Conservation (phyloP, 495 filamentous ascomycete species). For the Alectoria sarmentosa region DNA sequence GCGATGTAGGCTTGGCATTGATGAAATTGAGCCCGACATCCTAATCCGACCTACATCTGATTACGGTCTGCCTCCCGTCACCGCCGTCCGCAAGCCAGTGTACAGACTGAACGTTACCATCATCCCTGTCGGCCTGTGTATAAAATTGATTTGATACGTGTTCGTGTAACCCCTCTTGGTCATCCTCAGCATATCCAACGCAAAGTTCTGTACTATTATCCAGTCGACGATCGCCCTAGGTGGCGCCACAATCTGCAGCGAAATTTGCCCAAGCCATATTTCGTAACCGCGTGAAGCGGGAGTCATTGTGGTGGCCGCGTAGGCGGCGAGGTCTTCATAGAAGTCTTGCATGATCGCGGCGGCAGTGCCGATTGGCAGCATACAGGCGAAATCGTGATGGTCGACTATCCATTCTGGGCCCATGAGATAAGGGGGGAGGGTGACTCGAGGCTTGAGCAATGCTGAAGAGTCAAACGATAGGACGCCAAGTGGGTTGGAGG, state of each 20-base stretch:
- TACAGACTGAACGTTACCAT: constrained; percentile 5
- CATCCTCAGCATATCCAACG: not conserved
- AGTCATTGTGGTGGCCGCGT: not conserved
- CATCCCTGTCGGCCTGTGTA: not conserved
- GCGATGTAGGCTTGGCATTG: not conserved
- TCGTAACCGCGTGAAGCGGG: not conserved
- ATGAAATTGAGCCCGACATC: not conserved
- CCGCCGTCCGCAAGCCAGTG: not conserved
- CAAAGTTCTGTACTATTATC: not conserved
- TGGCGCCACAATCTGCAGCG: not conserved
- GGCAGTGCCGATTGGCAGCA: not conserved
- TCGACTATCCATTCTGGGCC: constrained; percentile 4
- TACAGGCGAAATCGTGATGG: constrained; percentile 3
- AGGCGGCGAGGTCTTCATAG: constrained; percentile 4
- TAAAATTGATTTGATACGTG: constrained; percentile 7
- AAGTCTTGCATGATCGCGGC: not conserved
- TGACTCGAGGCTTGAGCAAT: constrained; percentile 2
- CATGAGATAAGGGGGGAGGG: not conserved
- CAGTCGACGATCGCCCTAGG: not conserved
- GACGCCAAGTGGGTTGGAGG: not conserved
- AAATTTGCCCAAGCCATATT: not conserved
- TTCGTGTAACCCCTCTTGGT: constrained; percentile 1
- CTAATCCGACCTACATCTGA: not conserved
- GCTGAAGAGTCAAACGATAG: not conserved
- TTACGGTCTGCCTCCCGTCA: not conserved